phyloP scores from a whole-genome alignment of 2,329 filamentous ascomycete genomes.

The Cordyceps fumosorosea region DNA sequence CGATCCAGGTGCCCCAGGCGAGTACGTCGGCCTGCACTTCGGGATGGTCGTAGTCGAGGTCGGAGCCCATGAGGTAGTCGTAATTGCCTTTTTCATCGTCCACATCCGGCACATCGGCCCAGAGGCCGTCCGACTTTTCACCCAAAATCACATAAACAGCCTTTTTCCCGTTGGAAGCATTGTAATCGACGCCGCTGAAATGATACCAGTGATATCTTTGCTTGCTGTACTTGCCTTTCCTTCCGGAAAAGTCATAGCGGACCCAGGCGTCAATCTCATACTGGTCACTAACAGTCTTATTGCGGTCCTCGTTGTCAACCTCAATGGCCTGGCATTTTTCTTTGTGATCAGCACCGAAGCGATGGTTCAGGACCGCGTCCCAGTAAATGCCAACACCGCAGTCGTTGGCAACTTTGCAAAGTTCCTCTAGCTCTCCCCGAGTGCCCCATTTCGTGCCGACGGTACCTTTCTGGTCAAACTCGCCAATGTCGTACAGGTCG shows the following conservation, averaged over 20 bases:
- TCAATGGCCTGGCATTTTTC: constrained; percentile 58
- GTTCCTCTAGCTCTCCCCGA: constrained; percentile 51
- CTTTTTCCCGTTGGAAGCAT: constrained; percentile 50
- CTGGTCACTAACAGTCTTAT: constrained; percentile 46
- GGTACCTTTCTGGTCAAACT: constrained; percentile 66
- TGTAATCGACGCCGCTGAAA: constrained; percentile 64
- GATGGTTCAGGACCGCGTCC: constrained; percentile 71
- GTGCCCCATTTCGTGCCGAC: constrained; percentile 63
- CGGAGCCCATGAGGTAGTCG: constrained; percentile 66
- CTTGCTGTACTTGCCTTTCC: constrained; percentile 53
- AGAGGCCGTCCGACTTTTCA: constrained; percentile 48
- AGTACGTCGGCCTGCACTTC: constrained; percentile 60
- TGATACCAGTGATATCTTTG: constrained; percentile 65
- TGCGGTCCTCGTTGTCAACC: constrained; percentile 56
- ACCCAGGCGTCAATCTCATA: constrained; percentile 66
- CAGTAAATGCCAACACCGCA: constrained; percentile 57
- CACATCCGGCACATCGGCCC: constrained; percentile 55
- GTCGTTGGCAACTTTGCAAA: constrained; percentile 28
- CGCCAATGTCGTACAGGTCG: constrained; percentile 56
- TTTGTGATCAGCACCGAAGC: constrained; percentile 62
- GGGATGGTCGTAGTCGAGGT: constrained; percentile 58
- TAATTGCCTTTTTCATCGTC: constrained; percentile 57
- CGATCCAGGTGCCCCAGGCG: constrained; percentile 63
- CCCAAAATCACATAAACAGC: constrained; percentile 63
- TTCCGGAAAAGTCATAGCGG: constrained; percentile 60